These are phyloP conservation scores for Flaveria ramosissima DNA, from an alignment of 129 eudicot species.

Conservation along the genomic window DNA sequence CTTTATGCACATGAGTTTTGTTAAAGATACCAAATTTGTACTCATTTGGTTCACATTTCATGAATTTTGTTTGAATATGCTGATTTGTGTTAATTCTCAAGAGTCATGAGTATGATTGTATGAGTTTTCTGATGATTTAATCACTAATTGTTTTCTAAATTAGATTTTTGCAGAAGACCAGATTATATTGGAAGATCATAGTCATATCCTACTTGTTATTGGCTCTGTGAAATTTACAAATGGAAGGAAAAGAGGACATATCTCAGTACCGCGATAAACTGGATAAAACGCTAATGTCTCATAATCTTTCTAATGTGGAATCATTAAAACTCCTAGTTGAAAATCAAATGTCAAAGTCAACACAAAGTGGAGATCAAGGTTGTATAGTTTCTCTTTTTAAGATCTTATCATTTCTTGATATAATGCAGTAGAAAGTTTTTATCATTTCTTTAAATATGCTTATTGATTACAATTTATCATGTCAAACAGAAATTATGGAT, in stretches of 20 bases:
- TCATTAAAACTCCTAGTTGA: constrained; percentile 60
- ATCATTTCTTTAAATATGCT: not conserved
- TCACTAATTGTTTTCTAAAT: constrained; percentile 10
- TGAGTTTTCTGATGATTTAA: not conserved
- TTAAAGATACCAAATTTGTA: constrained; percentile 20
- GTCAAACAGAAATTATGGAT: constrained; percentile 51
- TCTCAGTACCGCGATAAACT: constrained; percentile 58
- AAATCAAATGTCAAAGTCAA: constrained; percentile 63
- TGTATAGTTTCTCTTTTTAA: not conserved
- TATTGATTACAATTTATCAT: constrained; percentile 8
- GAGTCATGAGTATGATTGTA: not conserved
- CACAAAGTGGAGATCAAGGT: constrained; percentile 43
- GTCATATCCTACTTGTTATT: constrained; percentile 3
- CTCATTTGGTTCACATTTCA: constrained; percentile 8
- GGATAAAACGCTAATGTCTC: constrained; percentile 67
- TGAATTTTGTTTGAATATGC: not conserved
- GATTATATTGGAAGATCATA: constrained; percentile 9
- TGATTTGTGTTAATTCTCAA: not conserved
- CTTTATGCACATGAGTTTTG: constrained; percentile 22
- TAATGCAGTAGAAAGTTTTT: not conserved
- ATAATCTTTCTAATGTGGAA: constrained; percentile 59
- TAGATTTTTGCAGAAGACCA: constrained; percentile 14
- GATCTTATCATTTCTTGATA: not conserved
- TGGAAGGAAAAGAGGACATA: constrained; percentile 57
- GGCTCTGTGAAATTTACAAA: constrained; percentile 28